A percentile compares a stretch with the other conserved stretches of the same genome.
phyloP scores from a whole-genome alignment of 352 stramenopile species.

The Pythium brachiatum region DNA sequence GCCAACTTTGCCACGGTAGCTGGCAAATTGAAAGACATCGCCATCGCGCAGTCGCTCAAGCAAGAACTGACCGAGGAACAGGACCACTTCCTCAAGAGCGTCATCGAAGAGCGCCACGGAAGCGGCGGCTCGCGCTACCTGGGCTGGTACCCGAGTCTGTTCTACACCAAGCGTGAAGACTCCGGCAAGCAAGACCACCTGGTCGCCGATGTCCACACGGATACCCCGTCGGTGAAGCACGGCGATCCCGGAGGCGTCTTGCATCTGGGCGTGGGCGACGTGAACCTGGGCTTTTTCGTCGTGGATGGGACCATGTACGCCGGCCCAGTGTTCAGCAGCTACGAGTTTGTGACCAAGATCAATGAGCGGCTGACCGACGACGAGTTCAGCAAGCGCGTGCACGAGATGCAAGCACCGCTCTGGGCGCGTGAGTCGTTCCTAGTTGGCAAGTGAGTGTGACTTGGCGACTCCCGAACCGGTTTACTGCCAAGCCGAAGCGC shows the following conservation, averaged over 20 bases:
- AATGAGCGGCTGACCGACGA: constrained; percentile 29
- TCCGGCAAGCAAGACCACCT: constrained; percentile 32
- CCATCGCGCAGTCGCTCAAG: constrained; percentile 8
- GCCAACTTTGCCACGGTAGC: constrained; percentile 18
- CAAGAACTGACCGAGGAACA: constrained; percentile 20
- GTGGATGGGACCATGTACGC: constrained; percentile 33
- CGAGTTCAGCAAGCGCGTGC: constrained; percentile 24
- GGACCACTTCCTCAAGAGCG: constrained; percentile 22
- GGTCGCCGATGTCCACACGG: constrained; percentile 34
- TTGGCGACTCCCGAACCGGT: no score
- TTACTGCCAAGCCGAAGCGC: no score
- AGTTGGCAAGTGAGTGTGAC: constrained; percentile 2
- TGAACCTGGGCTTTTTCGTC: constrained; percentile 31
- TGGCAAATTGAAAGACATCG: constrained; percentile 15
- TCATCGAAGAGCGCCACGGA: constrained; percentile 28
- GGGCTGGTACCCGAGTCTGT: constrained; percentile 36
- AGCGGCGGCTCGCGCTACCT: constrained; percentile 22
- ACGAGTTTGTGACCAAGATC: constrained; percentile 37
- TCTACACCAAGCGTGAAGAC: constrained; percentile 29
- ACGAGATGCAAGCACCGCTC: constrained; percentile 5
- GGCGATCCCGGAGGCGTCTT: constrained; percentile 31
- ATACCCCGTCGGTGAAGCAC: constrained; percentile 29
- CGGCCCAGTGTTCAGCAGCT: constrained; percentile 36
- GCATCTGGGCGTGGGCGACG: constrained; percentile 30
- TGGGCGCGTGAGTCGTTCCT: constrained; percentile 27